phyloP scores from a whole-genome alignment of 768 basidiomycete genomes.

The Boletus insuetus region DNA sequence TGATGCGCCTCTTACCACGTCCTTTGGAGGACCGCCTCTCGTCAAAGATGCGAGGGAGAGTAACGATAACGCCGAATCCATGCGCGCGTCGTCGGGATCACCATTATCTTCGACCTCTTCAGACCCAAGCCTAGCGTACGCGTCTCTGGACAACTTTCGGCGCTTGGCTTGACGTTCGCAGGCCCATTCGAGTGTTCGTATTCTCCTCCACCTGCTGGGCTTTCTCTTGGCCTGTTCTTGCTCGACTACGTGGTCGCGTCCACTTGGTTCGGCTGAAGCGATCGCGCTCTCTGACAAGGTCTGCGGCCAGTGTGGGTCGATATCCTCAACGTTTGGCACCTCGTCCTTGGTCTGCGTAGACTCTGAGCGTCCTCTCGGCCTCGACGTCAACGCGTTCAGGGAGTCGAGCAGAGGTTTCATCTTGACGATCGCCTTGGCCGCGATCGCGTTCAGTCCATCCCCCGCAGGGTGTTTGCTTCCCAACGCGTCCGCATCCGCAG shows the following conservation, averaged over 20 bases:
- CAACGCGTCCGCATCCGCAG: no score
- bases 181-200: slow-evolving; percentile 44
- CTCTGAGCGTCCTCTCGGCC: slow-evolving; percentile 1
- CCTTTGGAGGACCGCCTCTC: slow-evolving; percentile 7
- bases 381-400: slow-evolving; percentile 14
- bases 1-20: slow-evolving; percentile 29
- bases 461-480: neutral
- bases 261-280: neutral
- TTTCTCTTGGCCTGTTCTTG: slow-evolving; percentile 11
- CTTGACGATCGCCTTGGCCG: slow-evolving; percentile 17
- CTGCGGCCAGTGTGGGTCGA: neutral
- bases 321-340: neutral
- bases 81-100: slow-evolving; percentile 9
- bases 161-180: slow-evolving; percentile 41
- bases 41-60: slow-evolving; percentile 26
- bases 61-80: slow-evolving; percentile 29
- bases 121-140: slow-evolving; percentile 14
- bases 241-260: neutral
- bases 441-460: neutral
- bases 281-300: neutral
- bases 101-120: slow-evolving; percentile 15
- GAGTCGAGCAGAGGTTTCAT: slow-evolving; percentile 25
- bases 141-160: slow-evolving; percentile 25
- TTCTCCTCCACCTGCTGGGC: slow-evolving; percentile 15
- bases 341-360: neutral